phyloP scores from a whole-genome alignment of 768 basidiomycete species.

The Cubamyces sp. region DNA sequence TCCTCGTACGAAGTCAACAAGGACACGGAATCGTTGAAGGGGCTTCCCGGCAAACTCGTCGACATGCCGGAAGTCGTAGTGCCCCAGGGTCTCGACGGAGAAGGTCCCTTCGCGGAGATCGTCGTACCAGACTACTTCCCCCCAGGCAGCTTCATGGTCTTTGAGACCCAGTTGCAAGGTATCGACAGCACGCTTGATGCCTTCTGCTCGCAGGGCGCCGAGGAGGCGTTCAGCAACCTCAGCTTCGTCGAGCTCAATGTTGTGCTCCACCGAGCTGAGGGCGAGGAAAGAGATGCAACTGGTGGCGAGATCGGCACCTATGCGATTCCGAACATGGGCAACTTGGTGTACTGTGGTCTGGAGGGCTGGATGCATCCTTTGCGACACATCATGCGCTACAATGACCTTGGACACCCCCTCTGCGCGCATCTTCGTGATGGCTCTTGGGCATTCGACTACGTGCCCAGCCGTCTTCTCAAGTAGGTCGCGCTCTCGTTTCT shows the following conservation, averaged over 20 bases:
- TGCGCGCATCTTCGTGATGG: conserved; percentile 88
- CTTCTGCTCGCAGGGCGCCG: conserved; percentile 72
- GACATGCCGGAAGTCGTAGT: conserved; percentile 63
- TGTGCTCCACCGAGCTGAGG: conserved; percentile 82
- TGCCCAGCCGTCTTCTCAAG: conserved; percentile 68
- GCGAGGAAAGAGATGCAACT: conserved; percentile 91
- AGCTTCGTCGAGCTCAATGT: conserved; percentile 89
- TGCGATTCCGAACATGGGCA: conserved; percentile 73
- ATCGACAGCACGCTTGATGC: conserved; percentile 71
- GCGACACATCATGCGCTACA: conserved; percentile 80
- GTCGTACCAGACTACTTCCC: conserved; percentile 87
- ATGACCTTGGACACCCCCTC: conserved; percentile 92
- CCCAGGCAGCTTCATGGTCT: conserved; percentile 94
- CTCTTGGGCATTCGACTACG: conserved; percentile 92
- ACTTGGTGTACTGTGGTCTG: conserved; percentile 88
- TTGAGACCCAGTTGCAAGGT: conserved; percentile 82
- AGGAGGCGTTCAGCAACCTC: conserved; percentile 72
- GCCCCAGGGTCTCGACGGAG: conserved; percentile 63
- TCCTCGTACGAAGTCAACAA: conserved; percentile 56
- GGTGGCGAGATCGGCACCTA: conserved; percentile 81
- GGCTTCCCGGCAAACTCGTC: conserved; percentile 70
- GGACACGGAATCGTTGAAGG: conserved; percentile 60
- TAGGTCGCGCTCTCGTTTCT: conserved; percentile 45
- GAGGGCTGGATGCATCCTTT: conserved; percentile 97
- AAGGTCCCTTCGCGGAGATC: conserved; percentile 78